phyloP scores from a whole-genome alignment of 2,329 filamentous ascomycete species.

The Graphilbum ipis-grandicollis region DNA sequence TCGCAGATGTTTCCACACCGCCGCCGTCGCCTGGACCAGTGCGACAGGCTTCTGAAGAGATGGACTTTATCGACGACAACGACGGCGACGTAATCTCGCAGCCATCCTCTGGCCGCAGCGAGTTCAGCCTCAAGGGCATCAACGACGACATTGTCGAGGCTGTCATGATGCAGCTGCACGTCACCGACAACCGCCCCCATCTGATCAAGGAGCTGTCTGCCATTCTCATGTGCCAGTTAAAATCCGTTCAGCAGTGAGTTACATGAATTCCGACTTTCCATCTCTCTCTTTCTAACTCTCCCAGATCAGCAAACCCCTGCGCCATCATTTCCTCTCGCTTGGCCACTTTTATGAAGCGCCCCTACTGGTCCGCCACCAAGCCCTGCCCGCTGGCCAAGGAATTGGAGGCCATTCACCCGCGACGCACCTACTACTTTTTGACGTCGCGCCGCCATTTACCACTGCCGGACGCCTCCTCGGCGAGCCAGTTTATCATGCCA shows the following conservation, averaged over 20 bases:
- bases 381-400: slow-evolving; percentile 88
- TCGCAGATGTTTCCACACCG: slow-evolving; percentile 44
- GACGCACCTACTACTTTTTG: slow-evolving; percentile 91
- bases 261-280: slow-evolving; percentile 1
- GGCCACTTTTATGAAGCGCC: slow-evolving; percentile 74
- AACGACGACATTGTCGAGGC: slow-evolving; percentile 91
- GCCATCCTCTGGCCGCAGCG: slow-evolving; percentile 17
- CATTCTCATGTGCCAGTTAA: slow-evolving; percentile 57
- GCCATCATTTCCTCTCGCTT: slow-evolving; percentile 90
- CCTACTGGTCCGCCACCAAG: slow-evolving; percentile 58
- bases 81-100: too few relatives aligned
- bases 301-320: slow-evolving; percentile 83
- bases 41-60: slow-evolving; percentile 20
- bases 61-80: slow-evolving; percentile 10
- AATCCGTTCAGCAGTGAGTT: slow-evolving; percentile 78
- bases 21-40: slow-evolving; percentile 51
- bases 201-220: slow-evolving; percentile 84
- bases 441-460: slow-evolving; percentile 75
- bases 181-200: slow-evolving; percentile 81
- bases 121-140: slow-evolving; percentile 66
- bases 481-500: slow-evolving; percentile 20
- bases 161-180: slow-evolving; percentile 74
- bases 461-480: slow-evolving; percentile 44
- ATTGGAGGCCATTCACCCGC: slow-evolving; percentile 78
- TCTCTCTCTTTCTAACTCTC: neutral